Evolutionary conservation across 139 green algal species (phyloP).

Genomic region (Dunaliella primolecta): DNA sequence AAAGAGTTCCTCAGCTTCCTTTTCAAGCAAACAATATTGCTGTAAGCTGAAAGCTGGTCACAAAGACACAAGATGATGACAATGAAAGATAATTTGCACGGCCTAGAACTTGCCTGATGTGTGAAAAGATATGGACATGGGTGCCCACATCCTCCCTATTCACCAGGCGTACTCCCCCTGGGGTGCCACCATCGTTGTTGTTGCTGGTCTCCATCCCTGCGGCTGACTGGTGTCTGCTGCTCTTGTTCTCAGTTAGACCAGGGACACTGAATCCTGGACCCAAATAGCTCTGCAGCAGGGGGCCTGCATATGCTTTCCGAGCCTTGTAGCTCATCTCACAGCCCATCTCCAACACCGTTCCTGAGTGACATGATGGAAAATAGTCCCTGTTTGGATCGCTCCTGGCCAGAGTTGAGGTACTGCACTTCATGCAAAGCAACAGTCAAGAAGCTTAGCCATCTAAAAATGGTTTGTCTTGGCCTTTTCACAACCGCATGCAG

Average conservation of each 20-base stretch:
- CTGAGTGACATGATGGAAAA: too few species aligned
- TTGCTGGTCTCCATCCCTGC: neutral
- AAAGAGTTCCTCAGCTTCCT: neutral
- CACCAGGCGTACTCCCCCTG: slow-evolving; percentile 7
- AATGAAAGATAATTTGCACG: neutral
- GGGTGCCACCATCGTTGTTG: neutral
- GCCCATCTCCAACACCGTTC: neutral
- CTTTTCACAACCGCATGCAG: too few species aligned
- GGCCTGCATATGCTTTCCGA: neutral
- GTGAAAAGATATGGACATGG: slow-evolving; percentile 31
- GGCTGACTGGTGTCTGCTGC: neutral
- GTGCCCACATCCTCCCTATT: slow-evolving; percentile 20
- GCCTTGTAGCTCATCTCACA: neutral
- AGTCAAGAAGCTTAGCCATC: too few species aligned
- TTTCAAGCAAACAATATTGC: neutral
- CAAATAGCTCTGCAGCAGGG: slow-evolving; percentile 1
- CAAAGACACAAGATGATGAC: neutral
- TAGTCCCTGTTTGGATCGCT: too few species aligned
- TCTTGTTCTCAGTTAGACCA: neutral
- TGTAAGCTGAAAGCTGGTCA: neutral
- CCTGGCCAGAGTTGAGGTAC: too few species aligned
- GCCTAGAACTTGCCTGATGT: slow-evolving; percentile 12
- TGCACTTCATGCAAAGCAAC: too few species aligned
- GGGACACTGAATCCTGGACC: neutral
- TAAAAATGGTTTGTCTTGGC: too few species aligned